phyloP scores from a whole-genome alignment of 2,329 filamentous ascomycete species.

The Fusarium torulosum region DNA sequence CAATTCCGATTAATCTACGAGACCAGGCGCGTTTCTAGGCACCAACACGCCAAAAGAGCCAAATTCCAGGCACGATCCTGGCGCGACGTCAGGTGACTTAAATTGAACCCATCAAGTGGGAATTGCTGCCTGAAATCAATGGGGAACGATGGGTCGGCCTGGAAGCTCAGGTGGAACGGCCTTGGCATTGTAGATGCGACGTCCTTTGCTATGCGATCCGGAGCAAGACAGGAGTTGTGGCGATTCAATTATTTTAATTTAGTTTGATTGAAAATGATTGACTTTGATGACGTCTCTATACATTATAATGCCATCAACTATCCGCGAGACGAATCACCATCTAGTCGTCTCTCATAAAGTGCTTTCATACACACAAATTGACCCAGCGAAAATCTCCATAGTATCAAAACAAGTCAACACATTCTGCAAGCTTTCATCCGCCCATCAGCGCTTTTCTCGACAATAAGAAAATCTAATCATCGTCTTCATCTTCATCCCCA shows the following conservation, averaged over 20 bases:
- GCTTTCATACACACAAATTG: background rate
- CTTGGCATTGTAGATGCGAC: background rate
- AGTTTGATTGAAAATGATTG: background rate
- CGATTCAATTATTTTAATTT: background rate
- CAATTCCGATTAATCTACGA: background rate
- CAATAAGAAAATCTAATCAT: background rate
- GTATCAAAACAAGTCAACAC: background rate
- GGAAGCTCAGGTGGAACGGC: background rate
- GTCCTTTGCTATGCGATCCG: background rate
- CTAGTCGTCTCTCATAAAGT: background rate
- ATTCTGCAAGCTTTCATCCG: background rate
- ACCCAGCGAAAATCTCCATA: background rate
- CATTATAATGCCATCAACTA: background rate
- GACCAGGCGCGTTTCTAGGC: conserved; percentile 40
- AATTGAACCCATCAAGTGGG: conserved; percentile 16
- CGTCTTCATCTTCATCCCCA: background rate
- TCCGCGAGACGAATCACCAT: background rate
- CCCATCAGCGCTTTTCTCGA: too few species aligned
- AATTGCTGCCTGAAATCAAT: conserved; percentile 38
- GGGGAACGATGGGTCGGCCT: conserved; percentile 8
- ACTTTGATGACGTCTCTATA: background rate
- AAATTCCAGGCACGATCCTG: conserved; percentile 35
- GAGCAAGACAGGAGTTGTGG: background rate
- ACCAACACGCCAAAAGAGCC: conserved; percentile 41
- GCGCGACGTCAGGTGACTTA: conserved; percentile 48